phyloP scores from a whole-genome alignment of 345 rosid genomes.

The Melaleuca quinquenervia region DNA sequence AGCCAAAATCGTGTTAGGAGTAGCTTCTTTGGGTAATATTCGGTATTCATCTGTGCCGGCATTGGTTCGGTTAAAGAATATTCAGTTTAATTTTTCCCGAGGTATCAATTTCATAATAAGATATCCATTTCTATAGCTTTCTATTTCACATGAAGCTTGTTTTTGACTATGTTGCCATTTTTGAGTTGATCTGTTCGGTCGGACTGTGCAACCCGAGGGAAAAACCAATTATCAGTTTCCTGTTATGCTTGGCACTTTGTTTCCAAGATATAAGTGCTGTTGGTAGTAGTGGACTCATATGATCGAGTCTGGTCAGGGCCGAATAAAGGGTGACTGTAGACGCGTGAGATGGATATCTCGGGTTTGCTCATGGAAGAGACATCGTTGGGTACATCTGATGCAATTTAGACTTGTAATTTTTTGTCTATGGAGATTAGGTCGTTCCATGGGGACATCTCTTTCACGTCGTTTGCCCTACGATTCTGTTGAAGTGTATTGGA shows the following conservation, averaged over 20 bases:
- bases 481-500: background rate
- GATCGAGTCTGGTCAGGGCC: background rate
- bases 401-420: background rate
- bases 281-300: background rate
- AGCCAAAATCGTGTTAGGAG: background rate
- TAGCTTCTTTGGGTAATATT: background rate
- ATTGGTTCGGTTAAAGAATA: background rate
- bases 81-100: background rate
- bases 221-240: background rate
- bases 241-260: background rate
- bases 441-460: background rate
- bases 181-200: background rate
- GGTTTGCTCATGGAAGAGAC: background rate
- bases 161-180: background rate
- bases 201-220: background rate
- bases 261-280: background rate
- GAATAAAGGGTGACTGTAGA: background rate
- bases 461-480: background rate
- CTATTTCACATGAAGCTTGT: background rate
- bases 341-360: too few relatives aligned
- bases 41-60: background rate
- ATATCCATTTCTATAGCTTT: background rate
- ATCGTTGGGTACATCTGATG: background rate
- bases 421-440: background rate
- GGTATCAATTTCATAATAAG: background rate